Percentiles rank a stretch among this genome's conserved stretches.
Evolutionary conservation across 2,329 filamentous ascomycete species (phyloP).

Genomic region (Diaporthe nobilis): DNA sequence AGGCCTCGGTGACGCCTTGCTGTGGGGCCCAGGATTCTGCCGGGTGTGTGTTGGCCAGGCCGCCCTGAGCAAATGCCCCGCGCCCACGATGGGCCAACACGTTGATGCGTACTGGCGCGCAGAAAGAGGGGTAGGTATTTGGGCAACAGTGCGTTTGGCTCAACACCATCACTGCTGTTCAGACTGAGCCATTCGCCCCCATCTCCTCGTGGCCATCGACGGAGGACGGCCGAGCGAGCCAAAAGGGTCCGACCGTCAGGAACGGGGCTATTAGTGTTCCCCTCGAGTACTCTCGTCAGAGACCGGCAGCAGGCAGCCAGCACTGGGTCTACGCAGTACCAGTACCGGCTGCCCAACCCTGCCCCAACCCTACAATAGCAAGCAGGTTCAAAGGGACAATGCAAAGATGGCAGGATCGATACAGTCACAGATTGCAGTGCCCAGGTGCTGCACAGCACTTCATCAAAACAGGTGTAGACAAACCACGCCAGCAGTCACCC

Average conservation of each 20-base stretch:
- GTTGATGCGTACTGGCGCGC: background rate
- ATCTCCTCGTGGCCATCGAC: background rate
- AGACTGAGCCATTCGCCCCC: background rate
- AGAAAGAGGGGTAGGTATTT: slow-evolving; percentile 8
- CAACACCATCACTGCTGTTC: background rate
- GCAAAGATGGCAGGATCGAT: background rate
- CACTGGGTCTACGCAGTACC: background rate
- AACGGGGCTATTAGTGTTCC: background rate
- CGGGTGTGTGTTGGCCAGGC: slow-evolving; percentile 19
- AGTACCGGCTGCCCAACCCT: background rate
- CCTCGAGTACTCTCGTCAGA: background rate
- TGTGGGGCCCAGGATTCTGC: slow-evolving; percentile 30
- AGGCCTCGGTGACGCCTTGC: slow-evolving; percentile 14
- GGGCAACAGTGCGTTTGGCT: background rate
- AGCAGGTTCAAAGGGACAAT: slow-evolving; percentile 19
- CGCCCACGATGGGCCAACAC: slow-evolving; percentile 18
- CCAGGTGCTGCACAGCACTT: too few relatives aligned
- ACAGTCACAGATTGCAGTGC: too few relatives aligned
- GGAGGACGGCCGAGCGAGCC: background rate
- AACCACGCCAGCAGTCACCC: background rate
- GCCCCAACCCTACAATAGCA: slow-evolving; percentile 6
- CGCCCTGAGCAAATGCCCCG: slow-evolving; percentile 13
- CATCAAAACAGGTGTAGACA: background rate
- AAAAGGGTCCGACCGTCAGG: background rate
- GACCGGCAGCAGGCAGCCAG: background rate